Base-by-base conservation (phyloP, 2,329 filamentous ascomycete species). In the Xylaria sp. region DNA sequence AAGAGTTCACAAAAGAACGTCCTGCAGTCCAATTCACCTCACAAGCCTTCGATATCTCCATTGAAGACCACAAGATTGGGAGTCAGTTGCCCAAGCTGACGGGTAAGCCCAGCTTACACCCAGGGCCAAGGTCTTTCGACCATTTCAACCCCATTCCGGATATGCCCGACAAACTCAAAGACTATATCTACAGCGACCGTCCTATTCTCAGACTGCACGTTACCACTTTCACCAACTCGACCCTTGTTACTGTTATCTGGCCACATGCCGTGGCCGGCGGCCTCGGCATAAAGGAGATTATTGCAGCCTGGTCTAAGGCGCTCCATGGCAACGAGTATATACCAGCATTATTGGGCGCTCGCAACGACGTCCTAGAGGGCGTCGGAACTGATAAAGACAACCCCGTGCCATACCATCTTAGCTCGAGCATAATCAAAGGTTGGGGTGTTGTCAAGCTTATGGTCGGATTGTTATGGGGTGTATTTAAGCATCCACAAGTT, bases 41-140 rank as follows among this genome's bases (percentile, higher is more conserved):
- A 27, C 32, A 42, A 32, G 10, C 47, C 35, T 62, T 53, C 35
- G 60, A 62, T 18, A 44, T 62, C 32, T 5, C 60, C 48, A 62
- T 62, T 9, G 60, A 62, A 44, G 60, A 62, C 8, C 60, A 62
- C 25, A 44, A 62, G 48, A 25, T 62, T 21, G 60, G 60, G 35
- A 62, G 60, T 23, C 47, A 53, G 18, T 9, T 62, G 23, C 60
- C 60, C 48, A 62, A 62, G 48, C 32, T 29, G 48, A 12, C 32
- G 8, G 35, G 32, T 16, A 6, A 18, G 6, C 60, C 60, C 13
- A 21, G 21, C 12, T 42, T 62, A 23, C 60, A 35, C 5, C 48
- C 60, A 21, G 60, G 60, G 16, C 60, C 60, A 23, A 42, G 48
- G 35, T 62, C 60, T 3, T 62, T 62, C 35, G 60, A 62, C 48